Percentiles rank a stretch among this genome's conserved stretches.
These are phyloP conservation scores for Teunomyces barrocoloradensis DNA, from an alignment of 805 yeast species.

Conservation along the genomic window DNA sequence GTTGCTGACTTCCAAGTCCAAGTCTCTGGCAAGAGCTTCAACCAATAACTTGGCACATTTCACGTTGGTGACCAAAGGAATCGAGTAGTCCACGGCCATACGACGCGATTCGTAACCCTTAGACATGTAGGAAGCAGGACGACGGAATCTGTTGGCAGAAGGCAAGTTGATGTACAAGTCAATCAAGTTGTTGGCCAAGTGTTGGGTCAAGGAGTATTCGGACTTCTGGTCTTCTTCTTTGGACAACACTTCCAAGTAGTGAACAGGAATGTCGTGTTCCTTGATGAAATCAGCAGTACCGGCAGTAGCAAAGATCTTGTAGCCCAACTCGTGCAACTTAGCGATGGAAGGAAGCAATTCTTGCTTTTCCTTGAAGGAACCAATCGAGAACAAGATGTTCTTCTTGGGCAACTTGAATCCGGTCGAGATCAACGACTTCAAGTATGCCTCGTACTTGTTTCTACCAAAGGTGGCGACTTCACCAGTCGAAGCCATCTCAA, in stretches of 20 bases:
- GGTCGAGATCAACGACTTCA: constrained; percentile 90
- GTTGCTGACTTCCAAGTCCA: constrained; percentile 63
- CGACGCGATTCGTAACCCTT: constrained; percentile 98
- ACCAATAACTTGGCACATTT: constrained; percentile 94
- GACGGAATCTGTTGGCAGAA: constrained; percentile 93
- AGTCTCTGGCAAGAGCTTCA: constrained; percentile 84
- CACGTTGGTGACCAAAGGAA: constrained; percentile 96
- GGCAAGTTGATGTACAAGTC: constrained; percentile 97
- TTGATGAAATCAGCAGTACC: constrained; percentile 98
- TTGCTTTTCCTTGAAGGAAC: constrained; percentile 94
- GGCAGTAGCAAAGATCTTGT: constrained; percentile 91
- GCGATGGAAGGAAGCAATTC: constrained; percentile 87
- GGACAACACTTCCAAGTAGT: constrained; percentile 83
- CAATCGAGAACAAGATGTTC: constrained; percentile 89
- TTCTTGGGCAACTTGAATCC: constrained; percentile 95
- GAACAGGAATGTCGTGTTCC: constrained; percentile 92
- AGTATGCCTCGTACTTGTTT: constrained; percentile 94
- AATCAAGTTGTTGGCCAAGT: constrained; percentile 93
- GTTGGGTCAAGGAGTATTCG: constrained; percentile 94
- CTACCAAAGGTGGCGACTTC: constrained; percentile 97
- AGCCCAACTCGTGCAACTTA: constrained; percentile 80
- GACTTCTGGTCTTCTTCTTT: constrained; percentile 78
- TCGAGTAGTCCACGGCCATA: constrained; percentile 98
- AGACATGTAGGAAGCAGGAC: constrained; percentile 97
- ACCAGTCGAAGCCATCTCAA: constrained; percentile 99